phyloP scores from a whole-genome alignment of 306 rosid genomes.

The Cicer judaicum region DNA sequence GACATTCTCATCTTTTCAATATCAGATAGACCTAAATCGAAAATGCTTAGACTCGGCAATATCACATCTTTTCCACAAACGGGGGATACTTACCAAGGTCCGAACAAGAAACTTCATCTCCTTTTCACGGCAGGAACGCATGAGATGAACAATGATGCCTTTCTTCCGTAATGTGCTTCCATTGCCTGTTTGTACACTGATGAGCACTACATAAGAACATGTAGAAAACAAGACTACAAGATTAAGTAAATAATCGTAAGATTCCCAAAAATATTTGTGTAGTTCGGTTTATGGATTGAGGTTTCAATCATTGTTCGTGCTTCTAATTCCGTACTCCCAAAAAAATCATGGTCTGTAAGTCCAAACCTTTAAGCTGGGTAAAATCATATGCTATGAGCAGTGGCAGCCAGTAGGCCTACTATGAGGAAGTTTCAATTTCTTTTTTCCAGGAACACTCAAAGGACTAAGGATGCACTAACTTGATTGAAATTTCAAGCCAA shows the following conservation, averaged over 20 bases:
- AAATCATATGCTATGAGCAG: background rate
- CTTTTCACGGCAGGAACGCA: conserved; percentile 89
- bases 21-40: background rate
- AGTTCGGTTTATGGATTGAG: conserved; percentile 3
- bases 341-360: background rate
- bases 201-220: conserved; percentile 54
- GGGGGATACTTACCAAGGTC: conserved; percentile 72
- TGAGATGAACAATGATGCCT: conserved; percentile 76
- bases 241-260: conserved; percentile 16
- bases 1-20: background rate
- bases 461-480: background rate
- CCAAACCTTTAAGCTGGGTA: conserved; percentile 12
- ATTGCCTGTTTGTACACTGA: conserved; percentile 90
- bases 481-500: background rate
- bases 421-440: conserved; percentile 1
- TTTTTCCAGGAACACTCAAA: background rate
- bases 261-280: background rate
- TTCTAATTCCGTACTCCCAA: background rate
- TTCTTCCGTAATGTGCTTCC: conserved; percentile 86
- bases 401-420: background rate
- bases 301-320: background rate
- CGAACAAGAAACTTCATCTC: conserved; percentile 94
- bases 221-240: conserved; percentile 34
- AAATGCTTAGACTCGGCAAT: background rate
- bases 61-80: background rate